Conservation (phyloP, 371 early-diverging fungal genomes). For the Mortierella sp. region DNA sequence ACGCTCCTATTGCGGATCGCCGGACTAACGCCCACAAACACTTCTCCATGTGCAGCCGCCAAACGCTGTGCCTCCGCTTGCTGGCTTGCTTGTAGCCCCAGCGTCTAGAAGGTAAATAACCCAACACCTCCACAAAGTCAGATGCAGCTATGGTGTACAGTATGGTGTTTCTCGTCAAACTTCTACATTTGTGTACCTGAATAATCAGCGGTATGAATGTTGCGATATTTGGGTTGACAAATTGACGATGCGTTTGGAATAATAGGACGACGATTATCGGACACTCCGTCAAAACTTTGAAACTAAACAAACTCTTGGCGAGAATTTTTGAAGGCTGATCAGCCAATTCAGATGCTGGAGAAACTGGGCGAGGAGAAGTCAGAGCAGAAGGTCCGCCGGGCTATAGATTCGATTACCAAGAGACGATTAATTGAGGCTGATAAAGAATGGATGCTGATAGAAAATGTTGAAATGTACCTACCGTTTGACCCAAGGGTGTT, state of each 20-base stretch:
- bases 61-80: slow-evolving; percentile 81
- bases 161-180: not conserved
- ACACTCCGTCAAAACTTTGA: slow-evolving; percentile 97
- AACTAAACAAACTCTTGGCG: slow-evolving; percentile 83
- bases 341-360: slow-evolving; percentile 78
- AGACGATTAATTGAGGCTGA: not conserved
- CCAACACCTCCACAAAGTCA: not conserved
- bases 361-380: slow-evolving; percentile 82
- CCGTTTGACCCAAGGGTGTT: slow-evolving; percentile 68
- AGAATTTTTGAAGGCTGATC: slow-evolving; percentile 74
- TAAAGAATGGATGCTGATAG: not conserved
- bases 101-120: slow-evolving; percentile 62
- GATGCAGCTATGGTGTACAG: not conserved
- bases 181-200: slow-evolving; percentile 64
- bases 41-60: slow-evolving; percentile 74
- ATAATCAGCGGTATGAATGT: slow-evolving; percentile 92
- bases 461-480: slow-evolving; percentile 29
- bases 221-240: slow-evolving; percentile 83
- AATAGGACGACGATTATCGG: slow-evolving; percentile 97
- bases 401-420: slow-evolving; percentile 44
- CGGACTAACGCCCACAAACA: slow-evolving; percentile 88
- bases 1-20: slow-evolving; percentile 78
- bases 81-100: slow-evolving; percentile 82
- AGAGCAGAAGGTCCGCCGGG: slow-evolving; percentile 66
- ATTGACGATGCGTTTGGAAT: slow-evolving; percentile 88